Conservation (phyloP, 2,329 filamentous ascomycete species). For the Aspergillaceae sp. region DNA sequence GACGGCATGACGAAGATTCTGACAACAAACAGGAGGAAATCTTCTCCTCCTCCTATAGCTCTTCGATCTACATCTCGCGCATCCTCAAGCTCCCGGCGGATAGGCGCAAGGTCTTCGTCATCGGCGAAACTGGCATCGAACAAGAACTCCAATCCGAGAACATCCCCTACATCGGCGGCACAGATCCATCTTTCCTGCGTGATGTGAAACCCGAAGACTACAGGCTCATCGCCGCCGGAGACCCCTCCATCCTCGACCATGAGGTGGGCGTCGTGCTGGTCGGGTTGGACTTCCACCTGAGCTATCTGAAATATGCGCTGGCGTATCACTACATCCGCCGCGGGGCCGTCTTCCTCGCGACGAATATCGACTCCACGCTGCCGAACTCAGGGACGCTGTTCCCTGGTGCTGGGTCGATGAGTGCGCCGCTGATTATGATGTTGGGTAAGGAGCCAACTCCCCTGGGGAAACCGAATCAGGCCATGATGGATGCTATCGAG, state of each 20-base stretch:
- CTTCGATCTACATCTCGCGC: conserved; percentile 89
- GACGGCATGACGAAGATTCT: too few relatives aligned
- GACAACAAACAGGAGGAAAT: conserved; percentile 62
- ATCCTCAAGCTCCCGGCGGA: conserved; percentile 71
- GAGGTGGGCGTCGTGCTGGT: conserved; percentile 84
- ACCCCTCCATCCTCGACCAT: conserved; percentile 67
- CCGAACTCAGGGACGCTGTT: conserved; percentile 77
- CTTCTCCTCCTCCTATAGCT: conserved; percentile 90
- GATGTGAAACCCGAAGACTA: conserved; percentile 78
- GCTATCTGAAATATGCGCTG: conserved; percentile 82
- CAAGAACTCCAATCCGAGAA: conserved; percentile 74
- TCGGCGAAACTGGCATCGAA: conserved; percentile 88
- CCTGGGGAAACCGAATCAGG: conserved; percentile 90
- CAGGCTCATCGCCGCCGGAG: conserved; percentile 59
- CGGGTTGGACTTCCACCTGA: conserved; percentile 88
- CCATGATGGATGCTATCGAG: conserved; percentile 99
- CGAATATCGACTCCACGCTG: conserved; percentile 84
- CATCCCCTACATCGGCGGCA: conserved; percentile 75
- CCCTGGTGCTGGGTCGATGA: conserved; percentile 79
- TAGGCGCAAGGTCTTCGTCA: conserved; percentile 87
- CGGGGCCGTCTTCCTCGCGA: conserved; percentile 81
- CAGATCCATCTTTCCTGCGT: conserved; percentile 66
- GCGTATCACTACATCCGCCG: conserved; percentile 75
- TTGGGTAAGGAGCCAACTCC: conserved; percentile 60
- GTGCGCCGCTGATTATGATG: conserved; percentile 69